phyloP scores from a whole-genome alignment of 371 early-diverging fungal species.

The Circinella umbellata region DNA sequence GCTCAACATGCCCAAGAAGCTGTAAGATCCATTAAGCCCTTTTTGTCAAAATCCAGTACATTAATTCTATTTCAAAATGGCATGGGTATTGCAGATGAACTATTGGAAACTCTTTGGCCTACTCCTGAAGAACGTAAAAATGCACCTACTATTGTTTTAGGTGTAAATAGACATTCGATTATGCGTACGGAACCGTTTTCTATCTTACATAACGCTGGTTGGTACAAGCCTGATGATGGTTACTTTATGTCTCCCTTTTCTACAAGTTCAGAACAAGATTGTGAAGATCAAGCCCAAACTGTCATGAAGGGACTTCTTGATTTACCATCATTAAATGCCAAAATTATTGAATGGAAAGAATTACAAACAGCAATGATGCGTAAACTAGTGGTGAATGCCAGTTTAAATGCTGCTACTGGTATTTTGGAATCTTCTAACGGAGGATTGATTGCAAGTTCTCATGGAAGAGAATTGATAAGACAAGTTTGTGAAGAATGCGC shows the following conservation, averaged over 20 bases:
- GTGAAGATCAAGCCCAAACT: not conserved
- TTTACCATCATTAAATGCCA: slow-evolving; percentile 31
- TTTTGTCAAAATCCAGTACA: slow-evolving; percentile 39
- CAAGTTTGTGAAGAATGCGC: slow-evolving; percentile 37
- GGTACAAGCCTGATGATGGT: slow-evolving; percentile 42
- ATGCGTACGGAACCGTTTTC: slow-evolving; percentile 42
- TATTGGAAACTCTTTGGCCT: slow-evolving; percentile 38
- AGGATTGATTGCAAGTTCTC: slow-evolving; percentile 24
- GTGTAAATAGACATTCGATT: slow-evolving; percentile 63
- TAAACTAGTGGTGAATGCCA: slow-evolving; percentile 65
- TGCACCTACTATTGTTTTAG: slow-evolving; percentile 50
- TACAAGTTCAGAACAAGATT: not conserved
- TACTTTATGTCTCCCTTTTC: slow-evolving; percentile 25
- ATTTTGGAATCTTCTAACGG: slow-evolving; percentile 52
- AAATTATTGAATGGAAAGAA: slow-evolving; percentile 38
- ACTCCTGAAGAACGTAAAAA: not conserved
- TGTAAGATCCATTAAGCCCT: slow-evolving; percentile 32
- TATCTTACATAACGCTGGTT: slow-evolving; percentile 54
- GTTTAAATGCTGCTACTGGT: slow-evolving; percentile 61
- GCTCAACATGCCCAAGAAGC: slow-evolving; percentile 58
- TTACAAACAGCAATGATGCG: slow-evolving; percentile 45
- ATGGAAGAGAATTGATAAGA: slow-evolving; percentile 25
- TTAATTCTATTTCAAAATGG: slow-evolving; percentile 68
- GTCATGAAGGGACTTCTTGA: slow-evolving; percentile 17
- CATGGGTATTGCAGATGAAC: slow-evolving; percentile 63